Evolutionary conservation across 495 filamentous ascomycete species (phyloP), one percentile per base, ranked within the genome.

Genomic region (Trichoderma parareesei): DNA sequence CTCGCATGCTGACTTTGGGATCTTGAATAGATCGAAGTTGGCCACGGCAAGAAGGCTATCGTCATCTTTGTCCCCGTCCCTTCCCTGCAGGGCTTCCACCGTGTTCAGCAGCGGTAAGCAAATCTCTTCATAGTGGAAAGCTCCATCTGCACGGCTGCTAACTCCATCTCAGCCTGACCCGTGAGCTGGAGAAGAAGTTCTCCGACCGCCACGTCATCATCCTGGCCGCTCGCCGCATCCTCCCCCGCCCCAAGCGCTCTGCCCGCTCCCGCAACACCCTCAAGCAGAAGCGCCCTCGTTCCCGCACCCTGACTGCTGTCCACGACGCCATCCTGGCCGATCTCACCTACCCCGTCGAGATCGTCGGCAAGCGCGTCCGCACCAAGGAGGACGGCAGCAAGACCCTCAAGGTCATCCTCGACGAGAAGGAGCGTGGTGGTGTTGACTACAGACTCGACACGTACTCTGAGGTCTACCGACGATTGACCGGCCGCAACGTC

Each of bases 181-280:
- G 94, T 80, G 94, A 98, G 86, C 92, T 98, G 74, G 94, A 98
- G 87, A 98, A 98, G 91, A 98, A 98, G 85, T 98, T 98, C 90
- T 97, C 94, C 70, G 94, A 98, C 87, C 93, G 94, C 81, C 94
- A 98, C 82, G 94, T 98, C 78, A 87, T 98, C 76, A 91, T 98
- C 87, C 87, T 98, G 69, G 94, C 93, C 72, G 92, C 93, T 75
- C 94, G 94, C 86, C 93, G 94, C 79, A 98, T 98, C 76, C 90
- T 98, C 64, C 93, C 94, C 75, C 90, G 91, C 73, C 94, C 94
- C 75, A 97, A 96, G 86, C 94, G 94, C 74, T 93, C 90, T 78
- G 88, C 85, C 84, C 93, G 91, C 84, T 90, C 87, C 66, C 94
- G 94, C 82, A 91, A 92, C 78, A 88, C 85, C 71, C 91, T 89